Percentiles rank a stretch among this genome's conserved stretches.
Conservation (phyloP, 2,329 filamentous ascomycete species). For the Microdochium nivale region DNA sequence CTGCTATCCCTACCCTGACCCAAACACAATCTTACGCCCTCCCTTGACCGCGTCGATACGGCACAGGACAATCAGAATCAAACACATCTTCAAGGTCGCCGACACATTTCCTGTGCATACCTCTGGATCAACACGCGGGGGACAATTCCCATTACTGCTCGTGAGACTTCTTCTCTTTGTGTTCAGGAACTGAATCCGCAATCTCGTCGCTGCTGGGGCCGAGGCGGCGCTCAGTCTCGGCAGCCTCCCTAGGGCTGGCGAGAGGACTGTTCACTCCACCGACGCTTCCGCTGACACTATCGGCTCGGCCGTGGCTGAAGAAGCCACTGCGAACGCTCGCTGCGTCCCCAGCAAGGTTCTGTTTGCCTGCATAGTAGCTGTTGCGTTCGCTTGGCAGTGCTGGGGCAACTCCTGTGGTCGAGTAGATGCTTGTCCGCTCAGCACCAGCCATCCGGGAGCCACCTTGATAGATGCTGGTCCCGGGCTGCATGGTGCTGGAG, state of each 20-base stretch:
- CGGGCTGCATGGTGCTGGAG: conserved; percentile 27
- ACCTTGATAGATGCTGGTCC: conserved; percentile 45
- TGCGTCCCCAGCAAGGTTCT: conserved; percentile 52
- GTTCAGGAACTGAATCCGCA: conserved; percentile 3
- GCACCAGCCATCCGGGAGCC: conserved; percentile 28
- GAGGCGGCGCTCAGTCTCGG: conserved; percentile 13
- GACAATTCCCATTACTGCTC: background rate
- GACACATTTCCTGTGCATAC: background rate
- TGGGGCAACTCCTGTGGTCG: conserved; percentile 58
- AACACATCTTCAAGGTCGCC: background rate
- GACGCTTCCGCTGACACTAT: conserved; percentile 75
- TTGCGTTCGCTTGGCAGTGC: conserved; percentile 67
- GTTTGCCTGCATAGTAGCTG: conserved; percentile 62
- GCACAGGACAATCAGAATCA: too few relatives aligned
- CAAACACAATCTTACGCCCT: too few relatives aligned
- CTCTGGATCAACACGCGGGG: background rate
- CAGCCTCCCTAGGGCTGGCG: conserved; percentile 43
- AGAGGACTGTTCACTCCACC: conserved; percentile 53
- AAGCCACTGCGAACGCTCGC: conserved; percentile 72
- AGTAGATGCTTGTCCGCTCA: conserved; percentile 77
- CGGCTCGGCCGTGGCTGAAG: conserved; percentile 67
- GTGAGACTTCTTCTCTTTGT: conserved; percentile 1
- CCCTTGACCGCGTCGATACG: too few relatives aligned
- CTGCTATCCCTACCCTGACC: too few relatives aligned
- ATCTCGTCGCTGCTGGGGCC: conserved; percentile 10